Evolutionary conservation across 2,329 filamentous ascomycete species (phyloP), one percentile per base, ranked within the genome.

Genomic region (Cryphonectria carpinicola): DNA sequence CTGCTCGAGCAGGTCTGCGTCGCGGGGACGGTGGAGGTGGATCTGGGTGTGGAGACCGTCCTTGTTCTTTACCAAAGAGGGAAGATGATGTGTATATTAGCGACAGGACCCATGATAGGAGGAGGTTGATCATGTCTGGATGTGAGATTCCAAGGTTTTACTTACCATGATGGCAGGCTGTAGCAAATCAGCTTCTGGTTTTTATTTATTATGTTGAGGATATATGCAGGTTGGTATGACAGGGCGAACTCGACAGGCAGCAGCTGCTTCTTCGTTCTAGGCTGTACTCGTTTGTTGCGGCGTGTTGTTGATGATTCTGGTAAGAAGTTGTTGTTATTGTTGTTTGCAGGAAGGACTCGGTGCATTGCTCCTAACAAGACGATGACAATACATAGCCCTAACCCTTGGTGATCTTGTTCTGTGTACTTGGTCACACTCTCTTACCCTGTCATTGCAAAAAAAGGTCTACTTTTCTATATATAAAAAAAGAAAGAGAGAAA

Each of bases 1-100:
- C 79, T 92, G 90, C 79, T 95, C 93, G 75, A 95, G 92, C 73
- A 94, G 88, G 81, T 95, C 93, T 68, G 92, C 92, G 81, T 93
- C 88, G 78, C 89, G 88, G 41, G 91, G 83, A 67, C 85, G 84
- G 80, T 90, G 90, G 83, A 95, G 90, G 84, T 95, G 93, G 73
- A 95, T 82, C 79, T 93, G 89, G 32, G 91, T 95, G 82, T 90
- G 89, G 80, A 84, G 86, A 13, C 91, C 90, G 84, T 96, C 93
- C 83, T 93, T 93, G 77, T 89, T 89, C 87, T 89, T 22, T 49
- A 8, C 3, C 4, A 19, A 32, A 32, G 32, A 32, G 32, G 13
- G 13, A 46, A 6, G 43, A 46, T 4, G 82, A 0, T 39, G 32
- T 61, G 52, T 28, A 11, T 58, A 8, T 58, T 32, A 58, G 25